Evolutionary conservation across 225 moss, liverwort and hornwort species (phyloP), one percentile per base, ranked within the genome.

Genomic region (Sphagnum tenellum): DNA sequence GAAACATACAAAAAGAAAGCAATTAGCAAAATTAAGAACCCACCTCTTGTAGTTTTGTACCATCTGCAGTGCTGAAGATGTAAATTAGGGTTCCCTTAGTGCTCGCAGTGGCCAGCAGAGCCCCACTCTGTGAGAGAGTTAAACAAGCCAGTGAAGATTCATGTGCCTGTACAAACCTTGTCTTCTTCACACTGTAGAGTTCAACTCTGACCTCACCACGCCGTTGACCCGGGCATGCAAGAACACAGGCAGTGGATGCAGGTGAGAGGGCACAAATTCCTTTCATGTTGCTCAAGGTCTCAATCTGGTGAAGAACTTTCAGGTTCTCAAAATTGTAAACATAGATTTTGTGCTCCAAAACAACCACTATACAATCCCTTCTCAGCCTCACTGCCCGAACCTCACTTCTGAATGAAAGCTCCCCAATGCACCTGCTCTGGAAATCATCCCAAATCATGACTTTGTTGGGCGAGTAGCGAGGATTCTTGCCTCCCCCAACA

Each of bases 1-100:
- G 53, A 11, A 55, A 5, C 63, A 63, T 44, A 47, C 9, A 68
- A 68, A 68, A 48, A 6, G 49, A 13, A 51, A 60, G 44, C 29
- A 29, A 29, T 29, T 29, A 29, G 12, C 8, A 29, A 29, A 29
- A 29, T 29, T 51, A 48, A 11, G 9, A 53, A 72, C 68, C 29
- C 70, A 95, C 95, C 92, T 92, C 95, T 78, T 96, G 95, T 60
- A 96, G 63, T 66, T 86, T 88, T 4, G 79, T 88, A 44, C 95
- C 92, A 61, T 96, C 89, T 9, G 69, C 50, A 50, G 89, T 89
- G 62, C 78, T 85, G 76, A 92, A 92, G 44, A 96, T 76, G 50
- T 88, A 84, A 69, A 92, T 73, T 2, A 86, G 66, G 14, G 88
- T 92, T 14, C 95, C 89, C 61, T 76, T 77, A 4, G 64, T 70